phyloP scores from a whole-genome alignment of 2,329 filamentous ascomycete species.

The Furcasterigmium furcatum region DNA sequence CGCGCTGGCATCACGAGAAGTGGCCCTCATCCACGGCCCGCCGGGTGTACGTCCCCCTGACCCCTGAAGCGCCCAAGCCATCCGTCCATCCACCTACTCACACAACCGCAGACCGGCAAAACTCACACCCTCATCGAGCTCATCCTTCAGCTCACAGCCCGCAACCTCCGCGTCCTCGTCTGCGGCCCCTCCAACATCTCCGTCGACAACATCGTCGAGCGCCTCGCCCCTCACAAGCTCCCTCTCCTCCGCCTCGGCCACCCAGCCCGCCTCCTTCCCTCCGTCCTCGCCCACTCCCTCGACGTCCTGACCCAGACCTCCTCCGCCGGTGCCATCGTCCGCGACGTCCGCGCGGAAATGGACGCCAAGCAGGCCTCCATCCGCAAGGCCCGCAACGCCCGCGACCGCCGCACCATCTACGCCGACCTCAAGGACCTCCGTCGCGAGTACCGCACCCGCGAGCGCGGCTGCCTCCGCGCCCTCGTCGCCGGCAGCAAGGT shows the following conservation, averaged over 20 bases:
- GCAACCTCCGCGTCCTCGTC: slow-evolving; percentile 69
- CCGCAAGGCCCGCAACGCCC: slow-evolving; percentile 78
- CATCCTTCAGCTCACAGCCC: slow-evolving; percentile 82
- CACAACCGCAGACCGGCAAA: slow-evolving; percentile 72
- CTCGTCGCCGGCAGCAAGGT: slow-evolving; percentile 78
- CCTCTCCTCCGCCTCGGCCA: slow-evolving; percentile 89
- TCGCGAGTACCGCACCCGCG: slow-evolving; percentile 83
- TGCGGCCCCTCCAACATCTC: slow-evolving; percentile 96
- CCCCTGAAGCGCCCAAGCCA: slow-evolving; percentile 1
- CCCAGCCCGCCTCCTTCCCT: slow-evolving; percentile 83
- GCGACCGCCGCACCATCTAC: slow-evolving; percentile 80
- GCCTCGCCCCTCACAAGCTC: slow-evolving; percentile 78
- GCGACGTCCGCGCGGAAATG: slow-evolving; percentile 88
- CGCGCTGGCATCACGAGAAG: slow-evolving; percentile 74
- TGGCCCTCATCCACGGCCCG: slow-evolving; percentile 90
- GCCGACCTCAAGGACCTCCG: slow-evolving; percentile 79
- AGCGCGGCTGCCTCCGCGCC: slow-evolving; percentile 74
- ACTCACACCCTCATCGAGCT: slow-evolving; percentile 95
- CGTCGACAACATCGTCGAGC: slow-evolving; percentile 96
- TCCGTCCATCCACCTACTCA: slow-evolving; percentile 1
- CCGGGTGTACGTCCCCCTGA: slow-evolving; percentile 59
- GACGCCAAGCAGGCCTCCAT: slow-evolving; percentile 87
- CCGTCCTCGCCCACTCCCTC: slow-evolving; percentile 83
- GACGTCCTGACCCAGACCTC: slow-evolving; percentile 89
- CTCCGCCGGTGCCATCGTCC: slow-evolving; percentile 84